Percentiles rank a stretch among this genome's conserved stretches.
Conservation (phyloP, 495 filamentous ascomycete species). For the Usnea hakonensis region DNA sequence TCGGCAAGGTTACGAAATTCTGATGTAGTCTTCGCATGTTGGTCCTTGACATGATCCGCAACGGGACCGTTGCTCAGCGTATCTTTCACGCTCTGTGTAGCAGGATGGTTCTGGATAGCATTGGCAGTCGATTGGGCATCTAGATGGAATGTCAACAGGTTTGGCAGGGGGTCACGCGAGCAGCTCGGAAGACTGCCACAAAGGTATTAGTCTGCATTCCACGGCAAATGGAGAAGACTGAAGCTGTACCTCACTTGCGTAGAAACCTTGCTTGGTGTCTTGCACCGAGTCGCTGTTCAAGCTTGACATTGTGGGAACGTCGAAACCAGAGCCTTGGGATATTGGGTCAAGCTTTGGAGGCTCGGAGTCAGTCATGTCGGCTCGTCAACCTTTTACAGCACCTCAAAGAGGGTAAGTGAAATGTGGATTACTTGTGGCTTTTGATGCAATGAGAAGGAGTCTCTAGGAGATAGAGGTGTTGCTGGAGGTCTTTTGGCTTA, state of each 20-base stretch:
- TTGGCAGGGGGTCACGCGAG: slow-evolving; percentile 22
- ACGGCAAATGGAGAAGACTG: not conserved
- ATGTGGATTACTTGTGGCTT: slow-evolving; percentile 5
- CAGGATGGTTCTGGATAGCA: slow-evolving; percentile 31
- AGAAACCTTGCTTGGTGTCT: slow-evolving; percentile 26
- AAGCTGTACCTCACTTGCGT: slow-evolving; percentile 29
- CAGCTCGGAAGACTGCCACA: slow-evolving; percentile 18
- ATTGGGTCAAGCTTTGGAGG: slow-evolving; percentile 22
- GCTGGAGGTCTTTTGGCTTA: not conserved
- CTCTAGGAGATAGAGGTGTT: not conserved
- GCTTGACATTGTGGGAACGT: slow-evolving; percentile 20
- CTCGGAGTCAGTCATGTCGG: slow-evolving; percentile 16
- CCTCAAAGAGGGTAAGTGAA: not conserved
- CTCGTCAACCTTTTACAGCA: not conserved
- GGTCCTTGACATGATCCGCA: slow-evolving; percentile 66
- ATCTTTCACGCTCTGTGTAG: slow-evolving; percentile 31
- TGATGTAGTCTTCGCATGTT: slow-evolving; percentile 58
- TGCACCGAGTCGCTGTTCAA: slow-evolving; percentile 23
- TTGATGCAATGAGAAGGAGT: not conserved
- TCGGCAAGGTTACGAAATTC: slow-evolving; percentile 73
- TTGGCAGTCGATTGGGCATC: slow-evolving; percentile 30
- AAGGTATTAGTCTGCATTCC: slow-evolving; percentile 6
- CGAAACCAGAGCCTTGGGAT: slow-evolving; percentile 17
- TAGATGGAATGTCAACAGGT: slow-evolving; percentile 24
- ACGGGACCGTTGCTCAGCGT: slow-evolving; percentile 50